Percentiles rank a stretch among this genome's conserved stretches.
phyloP scores from a whole-genome alignment of 169 alveolate genomes.

The Eimeria praecox region DNA sequence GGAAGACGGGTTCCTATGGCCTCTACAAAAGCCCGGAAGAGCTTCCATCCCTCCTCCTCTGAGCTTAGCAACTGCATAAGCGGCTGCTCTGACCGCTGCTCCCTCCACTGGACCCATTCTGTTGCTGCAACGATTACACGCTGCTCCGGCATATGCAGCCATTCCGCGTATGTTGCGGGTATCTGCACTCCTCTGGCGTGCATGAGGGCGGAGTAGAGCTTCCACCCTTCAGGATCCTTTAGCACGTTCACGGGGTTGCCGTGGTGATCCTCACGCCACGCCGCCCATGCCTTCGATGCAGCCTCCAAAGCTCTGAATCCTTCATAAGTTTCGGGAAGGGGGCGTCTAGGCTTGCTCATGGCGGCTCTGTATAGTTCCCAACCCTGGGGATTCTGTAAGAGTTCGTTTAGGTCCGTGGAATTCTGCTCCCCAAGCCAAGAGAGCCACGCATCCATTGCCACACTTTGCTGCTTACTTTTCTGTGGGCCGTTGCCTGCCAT shows the following conservation, averaged over 20 bases:
- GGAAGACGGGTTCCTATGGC: conserved; percentile 37
- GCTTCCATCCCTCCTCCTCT: conserved; percentile 74
- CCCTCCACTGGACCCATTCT: conserved; percentile 70
- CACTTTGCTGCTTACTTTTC: conserved; percentile 58
- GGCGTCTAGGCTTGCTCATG: conserved; percentile 67
- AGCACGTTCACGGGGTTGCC: conserved; percentile 65
- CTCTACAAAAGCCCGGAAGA: conserved; percentile 45
- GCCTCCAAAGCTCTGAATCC: conserved; percentile 62
- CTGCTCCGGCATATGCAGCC: conserved; percentile 79
- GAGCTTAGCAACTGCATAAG: conserved; percentile 41
- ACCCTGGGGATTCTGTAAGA: conserved; percentile 69
- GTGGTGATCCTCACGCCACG: conserved; percentile 80
- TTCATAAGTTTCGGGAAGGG: conserved; percentile 72
- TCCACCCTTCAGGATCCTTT: conserved; percentile 69
- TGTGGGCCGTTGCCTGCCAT: not conserved
- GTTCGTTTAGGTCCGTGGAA: conserved; percentile 46
- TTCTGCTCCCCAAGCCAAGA: conserved; percentile 59
- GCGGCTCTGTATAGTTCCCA: conserved; percentile 77
- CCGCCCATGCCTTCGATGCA: conserved; percentile 73
- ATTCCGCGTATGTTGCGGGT: conserved; percentile 77
- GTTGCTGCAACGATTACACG: conserved; percentile 58
- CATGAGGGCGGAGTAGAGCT: conserved; percentile 60
- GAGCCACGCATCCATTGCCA: conserved; percentile 76
- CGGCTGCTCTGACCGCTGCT: conserved; percentile 56
- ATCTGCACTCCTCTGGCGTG: conserved; percentile 48